These are phyloP conservation scores for Penicillium paneum DNA, from an alignment of 2,329 filamentous ascomycete species.

Conservation along the genomic window DNA sequence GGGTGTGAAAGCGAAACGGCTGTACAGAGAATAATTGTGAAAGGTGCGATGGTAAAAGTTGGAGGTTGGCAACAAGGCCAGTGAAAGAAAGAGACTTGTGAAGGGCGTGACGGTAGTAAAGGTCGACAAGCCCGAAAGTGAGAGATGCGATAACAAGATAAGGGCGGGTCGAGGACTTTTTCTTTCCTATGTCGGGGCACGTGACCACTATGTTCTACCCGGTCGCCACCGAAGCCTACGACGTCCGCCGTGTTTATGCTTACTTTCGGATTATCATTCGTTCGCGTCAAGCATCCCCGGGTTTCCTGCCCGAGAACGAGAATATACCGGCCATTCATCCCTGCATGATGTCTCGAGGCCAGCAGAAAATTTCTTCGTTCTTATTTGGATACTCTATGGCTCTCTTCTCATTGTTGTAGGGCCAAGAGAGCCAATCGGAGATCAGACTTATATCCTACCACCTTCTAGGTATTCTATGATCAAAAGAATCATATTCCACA, in stretches of 20 bases:
- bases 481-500: background rate
- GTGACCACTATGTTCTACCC: background rate
- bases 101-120: background rate
- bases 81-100: background rate
- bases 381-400: background rate
- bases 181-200: background rate
- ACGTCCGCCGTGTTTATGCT: background rate
- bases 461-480: background rate
- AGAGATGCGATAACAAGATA: background rate
- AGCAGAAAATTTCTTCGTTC: background rate
- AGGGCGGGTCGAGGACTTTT: background rate
- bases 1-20: background rate
- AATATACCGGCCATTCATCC: background rate
- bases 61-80: background rate
- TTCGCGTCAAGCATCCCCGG: background rate
- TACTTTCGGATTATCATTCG: background rate
- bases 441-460: background rate
- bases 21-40: background rate
- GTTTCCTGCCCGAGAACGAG: background rate
- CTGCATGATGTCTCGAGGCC: background rate
- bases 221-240: background rate
- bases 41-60: background rate
- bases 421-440: background rate
- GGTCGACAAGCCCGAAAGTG: background rate
- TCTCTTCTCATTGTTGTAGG: background rate